Conservation (phyloP, 2,329 filamentous ascomycete species). For the Leptosphaerulina australis region DNA sequence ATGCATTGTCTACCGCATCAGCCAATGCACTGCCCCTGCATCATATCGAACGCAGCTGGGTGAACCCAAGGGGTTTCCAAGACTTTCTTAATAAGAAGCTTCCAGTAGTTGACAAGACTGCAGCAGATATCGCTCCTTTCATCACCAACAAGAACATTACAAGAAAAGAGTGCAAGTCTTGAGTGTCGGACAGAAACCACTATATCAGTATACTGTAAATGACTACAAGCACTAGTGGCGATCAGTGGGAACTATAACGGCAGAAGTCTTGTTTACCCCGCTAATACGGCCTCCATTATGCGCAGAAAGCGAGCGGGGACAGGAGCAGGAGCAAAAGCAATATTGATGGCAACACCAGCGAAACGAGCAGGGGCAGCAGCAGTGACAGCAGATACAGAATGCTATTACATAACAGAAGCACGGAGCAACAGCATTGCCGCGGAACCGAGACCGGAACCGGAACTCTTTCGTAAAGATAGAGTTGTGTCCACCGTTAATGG, state of each 20-base stretch:
- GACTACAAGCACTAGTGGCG: too few species aligned
- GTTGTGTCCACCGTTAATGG: background rate
- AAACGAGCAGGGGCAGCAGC: background rate
- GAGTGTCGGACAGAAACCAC: background rate
- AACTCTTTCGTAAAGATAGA: too few species aligned
- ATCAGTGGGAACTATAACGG: too few species aligned
- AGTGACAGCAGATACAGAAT: background rate
- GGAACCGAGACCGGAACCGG: too few species aligned
- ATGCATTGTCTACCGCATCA: background rate
- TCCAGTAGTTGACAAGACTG: background rate
- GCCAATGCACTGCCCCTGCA: background rate
- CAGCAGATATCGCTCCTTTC: background rate
- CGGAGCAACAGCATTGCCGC: too few species aligned
- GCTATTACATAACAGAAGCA: too few species aligned
- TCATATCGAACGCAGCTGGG: background rate
- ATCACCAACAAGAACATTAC: background rate
- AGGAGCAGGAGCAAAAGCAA: background rate
- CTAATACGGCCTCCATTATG: too few species aligned
- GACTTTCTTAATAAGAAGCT: background rate
- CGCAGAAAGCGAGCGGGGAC: too few species aligned
- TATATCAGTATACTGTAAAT: background rate
- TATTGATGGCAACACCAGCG: background rate
- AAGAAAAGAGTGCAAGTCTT: background rate
- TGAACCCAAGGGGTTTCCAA: background rate
- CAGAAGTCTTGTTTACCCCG: too few species aligned